Percentiles rank a stretch among this genome's conserved stretches.
phyloP scores from a whole-genome alignment of 2,329 filamentous ascomycete genomes.

The Colletotrichum chrysophilum region DNA sequence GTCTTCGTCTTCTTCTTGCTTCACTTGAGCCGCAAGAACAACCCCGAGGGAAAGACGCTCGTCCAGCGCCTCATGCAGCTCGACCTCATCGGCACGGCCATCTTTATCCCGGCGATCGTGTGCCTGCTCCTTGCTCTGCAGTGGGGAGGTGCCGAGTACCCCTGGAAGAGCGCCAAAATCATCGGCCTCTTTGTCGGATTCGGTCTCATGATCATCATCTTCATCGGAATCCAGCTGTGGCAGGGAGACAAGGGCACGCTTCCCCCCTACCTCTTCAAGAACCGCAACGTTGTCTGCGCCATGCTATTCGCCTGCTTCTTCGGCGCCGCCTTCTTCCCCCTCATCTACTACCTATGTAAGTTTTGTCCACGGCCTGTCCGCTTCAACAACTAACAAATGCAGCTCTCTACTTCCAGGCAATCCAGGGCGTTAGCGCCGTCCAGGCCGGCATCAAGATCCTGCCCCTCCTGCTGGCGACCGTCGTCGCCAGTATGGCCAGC shows the following conservation, averaged over 20 bases:
- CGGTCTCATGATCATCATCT: slow-evolving; percentile 49
- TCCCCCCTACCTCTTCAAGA: slow-evolving; percentile 52
- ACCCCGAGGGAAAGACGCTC: slow-evolving; percentile 36
- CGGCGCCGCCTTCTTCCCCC: slow-evolving; percentile 55
- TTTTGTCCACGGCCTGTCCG: neutral
- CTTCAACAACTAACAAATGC: neutral
- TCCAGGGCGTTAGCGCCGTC: slow-evolving; percentile 57
- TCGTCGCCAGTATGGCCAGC: slow-evolving; percentile 50
- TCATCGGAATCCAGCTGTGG: slow-evolving; percentile 50
- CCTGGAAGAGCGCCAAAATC: slow-evolving; percentile 54
- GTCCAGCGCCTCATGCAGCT: slow-evolving; percentile 46
- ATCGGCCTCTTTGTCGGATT: slow-evolving; percentile 57
- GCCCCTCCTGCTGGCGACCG: slow-evolving; percentile 56
- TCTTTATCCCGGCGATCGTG: slow-evolving; percentile 57
- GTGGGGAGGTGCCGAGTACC: slow-evolving; percentile 58
- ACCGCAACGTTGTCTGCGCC: slow-evolving; percentile 44
- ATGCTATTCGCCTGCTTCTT: slow-evolving; percentile 52
- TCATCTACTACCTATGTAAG: slow-evolving; percentile 60
- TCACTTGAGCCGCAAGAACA: slow-evolving; percentile 36
- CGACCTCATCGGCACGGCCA: slow-evolving; percentile 59
- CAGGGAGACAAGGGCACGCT: slow-evolving; percentile 54
- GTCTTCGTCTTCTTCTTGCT: slow-evolving; percentile 50
- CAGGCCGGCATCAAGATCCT: slow-evolving; percentile 60
- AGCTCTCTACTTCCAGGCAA: slow-evolving; percentile 60
- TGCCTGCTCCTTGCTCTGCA: slow-evolving; percentile 61